Conservation (phyloP, 1,284 basidiomycete species). For the Puccinia polysora region DNA sequence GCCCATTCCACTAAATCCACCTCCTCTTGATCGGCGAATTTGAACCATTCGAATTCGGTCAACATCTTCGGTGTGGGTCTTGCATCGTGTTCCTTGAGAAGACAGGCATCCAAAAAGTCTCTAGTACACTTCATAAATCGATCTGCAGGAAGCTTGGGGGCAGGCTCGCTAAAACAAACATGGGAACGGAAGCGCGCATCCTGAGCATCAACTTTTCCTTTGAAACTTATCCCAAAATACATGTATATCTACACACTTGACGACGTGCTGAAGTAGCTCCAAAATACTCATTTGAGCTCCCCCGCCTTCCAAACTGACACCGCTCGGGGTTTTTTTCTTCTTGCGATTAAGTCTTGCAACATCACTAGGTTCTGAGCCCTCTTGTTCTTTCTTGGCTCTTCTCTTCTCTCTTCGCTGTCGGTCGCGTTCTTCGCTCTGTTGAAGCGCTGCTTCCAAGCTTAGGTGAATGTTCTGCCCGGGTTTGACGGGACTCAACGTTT, state of each 20-base stretch:
- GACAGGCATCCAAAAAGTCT: constrained; percentile 53
- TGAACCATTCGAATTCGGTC: constrained; percentile 48
- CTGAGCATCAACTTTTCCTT: background rate
- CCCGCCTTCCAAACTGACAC: constrained; percentile 80
- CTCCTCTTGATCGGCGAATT: constrained; percentile 45
- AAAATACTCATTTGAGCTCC: constrained; percentile 95
- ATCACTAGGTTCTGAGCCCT: constrained; percentile 18
- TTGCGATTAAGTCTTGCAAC: constrained; percentile 49
- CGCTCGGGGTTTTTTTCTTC: constrained; percentile 59
- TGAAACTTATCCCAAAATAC: background rate
- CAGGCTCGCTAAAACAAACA: constrained; percentile 62
- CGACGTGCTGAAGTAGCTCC: constrained; percentile 93
- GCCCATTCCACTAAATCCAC: constrained; percentile 51
- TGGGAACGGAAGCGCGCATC: background rate
- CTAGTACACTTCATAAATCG: constrained; percentile 54
- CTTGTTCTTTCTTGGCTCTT: constrained; percentile 50
- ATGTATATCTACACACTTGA: constrained; percentile 58
- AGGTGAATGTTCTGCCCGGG: constrained; percentile 29
- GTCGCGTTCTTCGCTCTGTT: constrained; percentile 53
- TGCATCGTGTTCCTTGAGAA: constrained; percentile 44
- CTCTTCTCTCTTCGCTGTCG: constrained; percentile 45
- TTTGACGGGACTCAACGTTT: constrained; percentile 55
- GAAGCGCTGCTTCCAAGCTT: constrained; percentile 39
- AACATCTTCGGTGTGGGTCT: constrained; percentile 45
- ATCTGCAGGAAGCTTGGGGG: constrained; percentile 67